These are phyloP conservation scores for Aspergillus sp. DNA, from an alignment of 2,329 filamentous ascomycete genomes.

Conservation along the genomic window DNA sequence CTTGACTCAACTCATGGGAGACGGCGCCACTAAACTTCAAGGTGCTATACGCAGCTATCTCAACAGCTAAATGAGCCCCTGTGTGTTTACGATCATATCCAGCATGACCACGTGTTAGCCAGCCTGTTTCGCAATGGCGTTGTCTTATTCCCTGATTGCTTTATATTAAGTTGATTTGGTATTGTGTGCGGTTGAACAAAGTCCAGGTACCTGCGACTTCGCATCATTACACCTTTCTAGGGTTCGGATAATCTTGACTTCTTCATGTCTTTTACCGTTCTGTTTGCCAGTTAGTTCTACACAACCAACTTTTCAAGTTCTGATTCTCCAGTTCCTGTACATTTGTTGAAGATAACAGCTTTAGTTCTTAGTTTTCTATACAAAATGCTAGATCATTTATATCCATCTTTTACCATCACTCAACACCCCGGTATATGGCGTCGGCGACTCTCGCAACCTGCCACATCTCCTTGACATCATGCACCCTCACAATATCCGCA, in stretches of 20 bases:
- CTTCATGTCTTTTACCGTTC: conserved; percentile 6
- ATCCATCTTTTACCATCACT: not conserved
- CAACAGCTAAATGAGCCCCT: conserved; percentile 46
- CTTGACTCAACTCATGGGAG: conserved; percentile 77
- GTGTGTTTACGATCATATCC: conserved; percentile 11
- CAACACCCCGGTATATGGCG: conserved; percentile 74
- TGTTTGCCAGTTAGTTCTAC: conserved; percentile 4
- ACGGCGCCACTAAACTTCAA: conserved; percentile 83
- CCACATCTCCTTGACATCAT: conserved; percentile 86
- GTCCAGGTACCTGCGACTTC: conserved; percentile 11
- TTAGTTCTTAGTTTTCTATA: conserved; percentile 3
- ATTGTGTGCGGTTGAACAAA: not conserved
- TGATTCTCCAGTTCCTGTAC: conserved; percentile 16
- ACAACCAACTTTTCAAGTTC: not conserved
- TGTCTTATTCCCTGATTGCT: not conserved
- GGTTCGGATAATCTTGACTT: conserved; percentile 2
- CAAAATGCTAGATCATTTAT: conserved; percentile 8
- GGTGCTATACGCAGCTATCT: conserved; percentile 61
- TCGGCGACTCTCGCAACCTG: conserved; percentile 86
- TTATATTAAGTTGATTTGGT: not conserved
- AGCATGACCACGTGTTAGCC: conserved; percentile 12
- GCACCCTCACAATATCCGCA: conserved; percentile 88
- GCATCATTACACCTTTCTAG: conserved; percentile 12
- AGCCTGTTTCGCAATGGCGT: conserved; percentile 5
- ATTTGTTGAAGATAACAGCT: conserved; percentile 18